These are phyloP conservation scores for Elsinoe australis DNA, from an alignment of 2,329 filamentous ascomycete genomes.

Conservation along the genomic window DNA sequence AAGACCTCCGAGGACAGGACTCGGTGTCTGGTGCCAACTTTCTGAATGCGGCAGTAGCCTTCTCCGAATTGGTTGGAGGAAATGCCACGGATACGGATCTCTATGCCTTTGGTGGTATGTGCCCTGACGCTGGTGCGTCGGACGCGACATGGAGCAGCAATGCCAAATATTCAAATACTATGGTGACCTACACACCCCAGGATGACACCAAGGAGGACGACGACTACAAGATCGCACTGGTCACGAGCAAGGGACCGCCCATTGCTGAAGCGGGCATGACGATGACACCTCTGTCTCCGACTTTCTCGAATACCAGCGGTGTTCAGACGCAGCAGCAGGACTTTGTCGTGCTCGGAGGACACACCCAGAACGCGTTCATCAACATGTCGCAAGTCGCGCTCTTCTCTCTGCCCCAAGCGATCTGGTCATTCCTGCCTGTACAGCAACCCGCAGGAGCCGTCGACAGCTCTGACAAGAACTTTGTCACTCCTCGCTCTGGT, in stretches of 20 bases:
- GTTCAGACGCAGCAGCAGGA: slow-evolving; percentile 62
- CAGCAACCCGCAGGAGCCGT: slow-evolving; percentile 39
- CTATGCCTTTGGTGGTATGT: slow-evolving; percentile 89
- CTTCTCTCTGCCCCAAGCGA: slow-evolving; percentile 77
- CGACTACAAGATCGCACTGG: slow-evolving; percentile 41
- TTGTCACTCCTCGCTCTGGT: slow-evolving; percentile 74
- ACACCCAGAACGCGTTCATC: slow-evolving; percentile 75
- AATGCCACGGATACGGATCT: slow-evolving; percentile 48
- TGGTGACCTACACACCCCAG: slow-evolving; percentile 58
- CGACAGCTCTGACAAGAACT: slow-evolving; percentile 45
- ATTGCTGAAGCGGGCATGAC: slow-evolving; percentile 81
- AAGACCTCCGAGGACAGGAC: slow-evolving; percentile 26
- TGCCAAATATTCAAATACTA: slow-evolving; percentile 71
- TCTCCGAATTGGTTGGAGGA: slow-evolving; percentile 54
- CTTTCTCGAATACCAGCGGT: slow-evolving; percentile 55
- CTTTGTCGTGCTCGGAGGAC: slow-evolving; percentile 76
- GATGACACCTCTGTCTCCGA: slow-evolving; percentile 64
- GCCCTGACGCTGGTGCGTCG: slow-evolving; percentile 46
- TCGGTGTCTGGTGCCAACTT: slow-evolving; percentile 46
- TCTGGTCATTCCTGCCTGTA: slow-evolving; percentile 76
- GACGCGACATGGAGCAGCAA: slow-evolving; percentile 54
- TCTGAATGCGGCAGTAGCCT: slow-evolving; percentile 56
- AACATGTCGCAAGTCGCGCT: slow-evolving; percentile 89
- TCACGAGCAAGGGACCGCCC: slow-evolving; percentile 53
- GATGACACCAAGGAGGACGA: slow-evolving; percentile 30